Evolutionary conservation across 78 protist species (phyloP), one percentile per base, ranked within the genome.

Genomic region (Dictyostelium intermedium): DNA sequence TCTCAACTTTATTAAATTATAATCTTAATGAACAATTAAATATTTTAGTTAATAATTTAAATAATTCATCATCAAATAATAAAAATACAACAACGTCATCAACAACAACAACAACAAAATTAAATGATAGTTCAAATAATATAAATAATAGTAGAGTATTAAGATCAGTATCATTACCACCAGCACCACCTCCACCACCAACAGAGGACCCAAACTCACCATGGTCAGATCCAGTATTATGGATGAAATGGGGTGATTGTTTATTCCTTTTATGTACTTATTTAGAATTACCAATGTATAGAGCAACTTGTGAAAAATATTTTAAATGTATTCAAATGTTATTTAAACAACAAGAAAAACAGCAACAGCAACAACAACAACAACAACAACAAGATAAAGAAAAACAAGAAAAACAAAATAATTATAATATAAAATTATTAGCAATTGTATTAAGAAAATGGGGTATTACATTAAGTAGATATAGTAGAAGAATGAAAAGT

Each of bases 211-310:
- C 84, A 34, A 41, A 63, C 9, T 79, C 86, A 7, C 85, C 84
- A 4, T 87, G 93, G 93, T 87, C 93, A 2, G 93, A 87, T 34
- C 85, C 85, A n/a, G 14, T 45, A 14, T 53, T 87, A 13, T 87
- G 93, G 93, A 73, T 87, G 81, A 56, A 82, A 41, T 87, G 93
- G 93, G 93, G 93, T 30, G 93, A 87, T 32, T 87, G 93, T 87
- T 45, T 87, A 37, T 87, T 79, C 32, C 35, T 87, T 9, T 47
- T 87, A 16, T 87, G 93, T 45, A 87, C 86, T 7, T 87, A 43
- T 66, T 61, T 87, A 32, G 93, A 79, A 66, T 43, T 87, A 66
- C 93, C 93, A 77, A 87, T 87, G 93, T 87, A 87, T 66, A 87
- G 82, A 66, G 82, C 93, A 41, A 87, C 93, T 25, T 87, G 93